Evolutionary conservation across 495 filamentous ascomycete genomes (phyloP).

Genomic region (Penicillium lagena): DNA sequence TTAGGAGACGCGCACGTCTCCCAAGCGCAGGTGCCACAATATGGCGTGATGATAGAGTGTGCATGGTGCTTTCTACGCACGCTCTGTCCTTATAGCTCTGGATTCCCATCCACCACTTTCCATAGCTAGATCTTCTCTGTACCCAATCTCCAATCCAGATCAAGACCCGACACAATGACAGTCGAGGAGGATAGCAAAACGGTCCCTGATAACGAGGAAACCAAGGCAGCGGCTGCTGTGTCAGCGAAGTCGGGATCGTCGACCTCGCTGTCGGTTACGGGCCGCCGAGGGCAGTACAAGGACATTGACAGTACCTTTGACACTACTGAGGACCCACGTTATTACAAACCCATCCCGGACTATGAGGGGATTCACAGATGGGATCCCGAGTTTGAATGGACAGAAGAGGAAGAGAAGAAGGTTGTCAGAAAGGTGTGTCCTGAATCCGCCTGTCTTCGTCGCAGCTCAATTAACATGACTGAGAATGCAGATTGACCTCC

Average conservation of each 20-base stretch:
- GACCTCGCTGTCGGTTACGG: slow-evolving; percentile 13
- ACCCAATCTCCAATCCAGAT: background rate
- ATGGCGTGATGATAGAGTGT: slow-evolving; percentile 17
- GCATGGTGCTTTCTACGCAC: slow-evolving; percentile 3
- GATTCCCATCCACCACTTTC: too few species aligned
- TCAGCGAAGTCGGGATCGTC: slow-evolving; percentile 14
- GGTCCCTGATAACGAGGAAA: background rate
- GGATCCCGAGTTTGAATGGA: slow-evolving; percentile 69
- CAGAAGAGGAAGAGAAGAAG: slow-evolving; percentile 58
- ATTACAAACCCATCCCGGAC: slow-evolving; percentile 52
- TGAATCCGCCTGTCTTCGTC: background rate
- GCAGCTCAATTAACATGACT: slow-evolving; percentile 1
- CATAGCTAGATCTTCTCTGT: background rate
- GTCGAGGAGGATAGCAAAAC: slow-evolving; percentile 12
- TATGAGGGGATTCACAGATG: slow-evolving; percentile 73
- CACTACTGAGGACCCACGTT: slow-evolving; percentile 31
- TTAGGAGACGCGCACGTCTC: background rate
- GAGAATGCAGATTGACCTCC: slow-evolving; percentile 41
- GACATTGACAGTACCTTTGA: slow-evolving; percentile 28
- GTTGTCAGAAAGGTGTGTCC: slow-evolving; percentile 57
- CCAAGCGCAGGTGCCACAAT: background rate
- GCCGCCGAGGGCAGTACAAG: slow-evolving; percentile 9
- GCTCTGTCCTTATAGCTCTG: background rate
- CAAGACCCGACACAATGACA: slow-evolving; percentile 8
- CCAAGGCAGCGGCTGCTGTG: slow-evolving; percentile 7